Evolutionary conservation across 441 rosid genomes (phyloP).

Genomic region (Gossypium aridum): DNA sequence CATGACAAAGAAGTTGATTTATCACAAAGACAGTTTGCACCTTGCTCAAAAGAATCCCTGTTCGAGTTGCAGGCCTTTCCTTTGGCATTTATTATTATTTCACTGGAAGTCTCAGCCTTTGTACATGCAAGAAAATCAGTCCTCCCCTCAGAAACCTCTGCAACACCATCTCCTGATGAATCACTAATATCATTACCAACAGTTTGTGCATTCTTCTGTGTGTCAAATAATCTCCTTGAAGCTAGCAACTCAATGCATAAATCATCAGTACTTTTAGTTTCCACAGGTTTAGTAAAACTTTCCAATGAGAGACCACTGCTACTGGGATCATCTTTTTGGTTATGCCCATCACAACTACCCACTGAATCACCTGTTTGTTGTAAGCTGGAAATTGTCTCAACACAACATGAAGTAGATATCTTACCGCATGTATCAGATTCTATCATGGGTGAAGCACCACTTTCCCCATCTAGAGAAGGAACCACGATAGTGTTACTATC

Average conservation of each 20-base stretch:
- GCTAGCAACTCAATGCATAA: conserved; percentile 9
- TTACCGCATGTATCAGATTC: conserved; percentile 23
- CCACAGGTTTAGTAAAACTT: conserved; percentile 18
- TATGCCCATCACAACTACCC: conserved; percentile 7
- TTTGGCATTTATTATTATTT: conserved; percentile 19
- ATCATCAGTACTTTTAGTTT: conserved; percentile 15
- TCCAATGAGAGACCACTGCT: conserved; percentile 19
- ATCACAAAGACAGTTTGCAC: conserved; percentile 11
- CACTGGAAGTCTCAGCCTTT: conserved; percentile 22
- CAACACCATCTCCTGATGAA: conserved; percentile 16
- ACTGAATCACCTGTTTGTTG: conserved; percentile 15
- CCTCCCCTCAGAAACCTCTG: conserved; percentile 27
- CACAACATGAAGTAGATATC: conserved; percentile 23
- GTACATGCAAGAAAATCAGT: conserved; percentile 27
- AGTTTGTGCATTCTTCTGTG: conserved; percentile 20
- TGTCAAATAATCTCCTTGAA: conserved; percentile 12
- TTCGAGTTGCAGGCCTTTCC: conserved; percentile 23
- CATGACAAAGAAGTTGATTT: conserved; percentile 18
- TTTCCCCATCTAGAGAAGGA: conserved; percentile 10
- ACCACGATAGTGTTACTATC: conserved; percentile 6
- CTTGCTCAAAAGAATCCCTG: conserved; percentile 24
- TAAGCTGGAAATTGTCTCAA: conserved; percentile 5
- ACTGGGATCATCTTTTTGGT: conserved; percentile 15
- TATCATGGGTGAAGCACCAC: conserved; percentile 13
- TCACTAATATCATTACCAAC: conserved; percentile 15